Percentiles rank a stretch among this genome's conserved stretches.
phyloP scores from a whole-genome alignment of 306 rosid species.

The Lotus japonicus region DNA sequence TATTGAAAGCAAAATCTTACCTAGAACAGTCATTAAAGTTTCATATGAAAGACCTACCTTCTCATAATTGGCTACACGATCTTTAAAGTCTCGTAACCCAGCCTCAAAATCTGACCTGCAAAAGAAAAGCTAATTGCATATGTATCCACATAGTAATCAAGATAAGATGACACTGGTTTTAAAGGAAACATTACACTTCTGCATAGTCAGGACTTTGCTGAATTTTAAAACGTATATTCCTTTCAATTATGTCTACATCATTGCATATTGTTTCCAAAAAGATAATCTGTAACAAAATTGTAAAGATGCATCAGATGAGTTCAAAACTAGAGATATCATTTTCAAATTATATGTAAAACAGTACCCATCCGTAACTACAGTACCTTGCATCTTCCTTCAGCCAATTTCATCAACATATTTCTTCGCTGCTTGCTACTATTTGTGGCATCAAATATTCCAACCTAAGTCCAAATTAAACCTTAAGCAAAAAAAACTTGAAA shows the following conservation, averaged over 20 bases:
- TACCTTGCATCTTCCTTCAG: slow-evolving; percentile 99
- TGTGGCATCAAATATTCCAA: slow-evolving; percentile 97
- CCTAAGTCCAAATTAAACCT: slow-evolving; percentile 44
- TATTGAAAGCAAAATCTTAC: slow-evolving; percentile 9
- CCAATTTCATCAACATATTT: slow-evolving; percentile 89
- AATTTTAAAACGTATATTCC: slow-evolving; percentile 92
- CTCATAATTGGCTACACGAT: slow-evolving; percentile 76
- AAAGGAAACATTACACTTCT: slow-evolving; percentile 65
- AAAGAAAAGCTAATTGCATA: slow-evolving; percentile 24
- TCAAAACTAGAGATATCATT: background rate
- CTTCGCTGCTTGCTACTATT: slow-evolving; percentile 81
- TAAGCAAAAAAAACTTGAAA: slow-evolving; percentile 12
- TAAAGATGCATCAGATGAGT: slow-evolving; percentile 17
- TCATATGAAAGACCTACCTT: slow-evolving; percentile 41
- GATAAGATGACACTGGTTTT: slow-evolving; percentile 17
- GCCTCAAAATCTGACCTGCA: slow-evolving; percentile 93
- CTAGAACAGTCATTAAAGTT: slow-evolving; percentile 17
- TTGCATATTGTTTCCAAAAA: slow-evolving; percentile 97
- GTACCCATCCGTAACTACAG: slow-evolving; percentile 15
- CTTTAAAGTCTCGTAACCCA: slow-evolving; percentile 82
- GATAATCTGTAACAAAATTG: slow-evolving; percentile 60
- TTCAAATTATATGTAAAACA: slow-evolving; percentile 17
- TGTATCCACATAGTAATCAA: slow-evolving; percentile 4
- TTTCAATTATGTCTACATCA: slow-evolving; percentile 85
- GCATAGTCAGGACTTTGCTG: slow-evolving; percentile 99